Conservation (phyloP, 257 asterid genomes). For the Gentiana macrophylla region DNA sequence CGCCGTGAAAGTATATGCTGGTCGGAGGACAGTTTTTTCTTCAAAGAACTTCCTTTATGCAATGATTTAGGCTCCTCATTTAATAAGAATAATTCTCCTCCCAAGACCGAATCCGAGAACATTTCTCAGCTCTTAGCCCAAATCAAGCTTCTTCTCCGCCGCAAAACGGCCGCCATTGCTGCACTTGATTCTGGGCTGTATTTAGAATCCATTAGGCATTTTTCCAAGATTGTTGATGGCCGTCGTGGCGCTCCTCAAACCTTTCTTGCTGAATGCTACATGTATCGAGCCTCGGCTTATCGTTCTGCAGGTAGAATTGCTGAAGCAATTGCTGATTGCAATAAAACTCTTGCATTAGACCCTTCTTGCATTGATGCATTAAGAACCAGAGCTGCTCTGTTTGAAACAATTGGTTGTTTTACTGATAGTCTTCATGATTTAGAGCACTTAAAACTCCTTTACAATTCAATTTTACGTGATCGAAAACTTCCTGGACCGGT, state of each 20-base stretch:
- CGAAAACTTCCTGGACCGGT: constrained; percentile 63
- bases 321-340: constrained; percentile 55
- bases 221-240: constrained; percentile 54
- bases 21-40: constrained; percentile 73
- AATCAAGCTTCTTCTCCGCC: constrained; percentile 54
- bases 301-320: constrained; percentile 45
- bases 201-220: constrained; percentile 50
- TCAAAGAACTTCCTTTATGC: constrained; percentile 38
- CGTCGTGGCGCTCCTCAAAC: constrained; percentile 65
- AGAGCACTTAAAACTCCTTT: constrained; percentile 79
- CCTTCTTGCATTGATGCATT: constrained; percentile 78
- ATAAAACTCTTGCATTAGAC: constrained; percentile 65
- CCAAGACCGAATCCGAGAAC: constrained; percentile 34
- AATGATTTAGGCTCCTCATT: constrained; percentile 19
- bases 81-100: constrained; percentile 24
- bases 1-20: constrained; percentile 85
- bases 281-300: constrained; percentile 53
- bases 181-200: constrained; percentile 60
- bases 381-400: constrained; percentile 55
- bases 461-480: constrained; percentile 71
- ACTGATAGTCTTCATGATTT: constrained; percentile 91
- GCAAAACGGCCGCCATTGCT: constrained; percentile 60
- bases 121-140: constrained; percentile 48
- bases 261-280: constrained; percentile 52
- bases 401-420: constrained; percentile 61